These are phyloP conservation scores for Coniella vitis DNA, from an alignment of 2,329 filamentous ascomycete species.

Conservation along the genomic window DNA sequence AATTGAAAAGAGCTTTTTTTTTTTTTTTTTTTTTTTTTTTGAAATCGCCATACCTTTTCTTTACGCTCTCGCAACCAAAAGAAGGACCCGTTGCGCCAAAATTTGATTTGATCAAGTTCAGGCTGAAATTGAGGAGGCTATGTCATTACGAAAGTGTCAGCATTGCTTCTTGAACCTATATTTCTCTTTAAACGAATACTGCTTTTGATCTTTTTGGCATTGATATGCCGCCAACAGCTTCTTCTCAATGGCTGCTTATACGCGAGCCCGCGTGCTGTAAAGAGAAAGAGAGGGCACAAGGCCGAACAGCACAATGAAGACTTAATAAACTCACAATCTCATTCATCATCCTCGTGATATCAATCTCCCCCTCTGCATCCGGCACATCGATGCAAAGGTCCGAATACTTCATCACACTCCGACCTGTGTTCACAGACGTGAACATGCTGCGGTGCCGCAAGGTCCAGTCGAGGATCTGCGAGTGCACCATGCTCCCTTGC, in stretches of 20 bases:
- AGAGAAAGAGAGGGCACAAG: too few species aligned
- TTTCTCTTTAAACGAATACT: too few species aligned
- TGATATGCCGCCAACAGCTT: too few species aligned
- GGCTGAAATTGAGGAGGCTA: slow-evolving; percentile 6
- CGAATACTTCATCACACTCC: neutral
- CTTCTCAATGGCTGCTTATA: too few species aligned
- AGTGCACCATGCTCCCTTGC: neutral
- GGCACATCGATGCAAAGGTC: slow-evolving; percentile 3
- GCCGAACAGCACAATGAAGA: too few species aligned
- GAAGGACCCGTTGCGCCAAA: slow-evolving; percentile 9
- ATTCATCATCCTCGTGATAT: slow-evolving; percentile 7
- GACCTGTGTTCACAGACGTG: slow-evolving; percentile 2
- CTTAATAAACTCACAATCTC: slow-evolving; percentile 13
- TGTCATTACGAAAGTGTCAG: neutral
- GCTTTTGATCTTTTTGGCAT: too few species aligned
- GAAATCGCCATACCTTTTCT: slow-evolving; percentile 2
- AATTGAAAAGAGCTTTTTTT: too few species aligned
- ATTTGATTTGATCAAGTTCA: slow-evolving; percentile 7
- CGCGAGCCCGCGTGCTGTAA: too few species aligned
- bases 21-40: too few species aligned
- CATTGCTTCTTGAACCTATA: too few species aligned
- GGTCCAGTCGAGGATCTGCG: slow-evolving; percentile 4
- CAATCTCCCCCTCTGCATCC: slow-evolving; percentile 1
- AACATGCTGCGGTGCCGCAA: slow-evolving; percentile 1
- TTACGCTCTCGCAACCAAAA: slow-evolving; percentile 11